phyloP scores from a whole-genome alignment of 2,329 filamentous ascomycete species.

The Cryphonectria parasitica region DNA sequence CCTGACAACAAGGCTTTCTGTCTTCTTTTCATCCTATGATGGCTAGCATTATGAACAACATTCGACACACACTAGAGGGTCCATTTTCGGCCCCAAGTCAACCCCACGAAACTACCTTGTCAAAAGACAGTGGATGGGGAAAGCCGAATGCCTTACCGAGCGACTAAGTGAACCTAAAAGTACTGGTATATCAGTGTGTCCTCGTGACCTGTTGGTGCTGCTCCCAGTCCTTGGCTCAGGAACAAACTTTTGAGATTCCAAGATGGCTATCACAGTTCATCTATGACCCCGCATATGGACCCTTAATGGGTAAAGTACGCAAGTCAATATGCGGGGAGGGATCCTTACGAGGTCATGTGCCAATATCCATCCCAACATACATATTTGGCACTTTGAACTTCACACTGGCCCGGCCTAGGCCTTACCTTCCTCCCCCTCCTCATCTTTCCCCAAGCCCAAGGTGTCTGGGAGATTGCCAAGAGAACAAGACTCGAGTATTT shows the following conservation, averaged over 20 bases:
- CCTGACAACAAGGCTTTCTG: not conserved
- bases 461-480: not conserved
- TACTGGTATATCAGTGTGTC: not conserved
- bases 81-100: not conserved
- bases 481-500: not conserved
- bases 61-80: not conserved
- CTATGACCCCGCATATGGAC: not conserved
- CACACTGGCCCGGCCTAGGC: not conserved
- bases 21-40: not conserved
- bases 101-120: not conserved
- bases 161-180: not conserved
- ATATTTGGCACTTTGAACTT: not conserved
- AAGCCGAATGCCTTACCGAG: not conserved
- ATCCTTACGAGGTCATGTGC: not conserved
- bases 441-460: not conserved
- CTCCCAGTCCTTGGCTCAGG: not conserved
- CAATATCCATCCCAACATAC: not conserved
- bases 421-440: not conserved
- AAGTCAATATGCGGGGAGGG: not conserved
- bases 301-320: too few species aligned
- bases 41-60: not conserved
- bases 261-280: not conserved
- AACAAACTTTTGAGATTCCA: not conserved
- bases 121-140: not conserved
- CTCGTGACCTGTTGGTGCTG: not conserved